phyloP scores from a whole-genome alignment of 2,329 filamentous ascomycete genomes.

The Fusarium nisikadoi region DNA sequence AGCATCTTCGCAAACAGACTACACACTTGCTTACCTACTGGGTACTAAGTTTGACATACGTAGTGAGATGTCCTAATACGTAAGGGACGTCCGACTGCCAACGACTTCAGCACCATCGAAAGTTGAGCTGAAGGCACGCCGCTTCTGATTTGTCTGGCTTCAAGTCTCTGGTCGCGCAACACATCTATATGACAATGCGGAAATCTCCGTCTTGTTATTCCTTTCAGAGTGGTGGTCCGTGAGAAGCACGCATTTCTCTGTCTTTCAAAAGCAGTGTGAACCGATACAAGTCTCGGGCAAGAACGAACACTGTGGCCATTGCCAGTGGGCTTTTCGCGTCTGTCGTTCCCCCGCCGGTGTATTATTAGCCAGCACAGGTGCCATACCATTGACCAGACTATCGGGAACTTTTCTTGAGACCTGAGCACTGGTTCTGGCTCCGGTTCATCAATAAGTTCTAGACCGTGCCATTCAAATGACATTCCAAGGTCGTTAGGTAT shows the following conservation, averaged over 20 bases:
- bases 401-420: background rate
- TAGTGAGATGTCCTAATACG: background rate
- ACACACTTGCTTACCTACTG: background rate
- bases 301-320: conserved; percentile 11
- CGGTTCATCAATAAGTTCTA: background rate
- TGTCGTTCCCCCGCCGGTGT: background rate
- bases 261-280: conserved; percentile 8
- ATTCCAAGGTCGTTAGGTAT: background rate
- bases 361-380: conserved; percentile 2
- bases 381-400: background rate
- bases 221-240: background rate
- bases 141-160: background rate
- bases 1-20: background rate
- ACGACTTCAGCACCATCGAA: background rate
- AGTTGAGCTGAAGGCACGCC: background rate
- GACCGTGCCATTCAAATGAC: background rate
- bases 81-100: background rate
- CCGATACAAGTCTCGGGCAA: conserved; percentile 1
- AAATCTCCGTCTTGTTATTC: conserved; percentile 5
- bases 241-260: background rate
- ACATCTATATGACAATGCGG: background rate
- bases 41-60: background rate
- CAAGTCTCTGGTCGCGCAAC: background rate
- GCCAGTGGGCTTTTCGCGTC: background rate
- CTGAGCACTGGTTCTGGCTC: background rate